phyloP scores from a whole-genome alignment of 306 rosid genomes.

The Astragalus glycyphyllos region DNA sequence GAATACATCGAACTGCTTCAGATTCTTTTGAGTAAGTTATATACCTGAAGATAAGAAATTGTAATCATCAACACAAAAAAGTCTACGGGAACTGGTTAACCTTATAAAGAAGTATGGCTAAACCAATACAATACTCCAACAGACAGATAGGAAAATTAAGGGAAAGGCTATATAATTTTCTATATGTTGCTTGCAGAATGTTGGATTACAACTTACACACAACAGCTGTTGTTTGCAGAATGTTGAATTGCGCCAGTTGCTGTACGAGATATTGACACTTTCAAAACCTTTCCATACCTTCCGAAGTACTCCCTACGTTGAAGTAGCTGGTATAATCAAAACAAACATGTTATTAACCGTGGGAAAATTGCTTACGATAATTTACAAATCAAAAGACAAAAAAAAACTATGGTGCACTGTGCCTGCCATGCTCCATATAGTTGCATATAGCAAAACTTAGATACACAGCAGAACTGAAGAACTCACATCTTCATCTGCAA shows the following conservation, averaged over 20 bases:
- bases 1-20: slow-evolving; percentile 63
- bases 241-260: slow-evolving; percentile 58
- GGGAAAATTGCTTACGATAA: slow-evolving; percentile 9
- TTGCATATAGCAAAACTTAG: slow-evolving; percentile 40
- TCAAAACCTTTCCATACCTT: slow-evolving; percentile 61
- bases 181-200: slow-evolving; percentile 53
- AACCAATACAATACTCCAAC: slow-evolving; percentile 21
- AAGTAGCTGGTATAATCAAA: slow-evolving; percentile 54
- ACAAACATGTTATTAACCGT: slow-evolving; percentile 25
- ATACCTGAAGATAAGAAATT: slow-evolving; percentile 49
- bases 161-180: neutral
- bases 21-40: slow-evolving; percentile 59
- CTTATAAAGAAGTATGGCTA: slow-evolving; percentile 19
- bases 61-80: slow-evolving; percentile 24
- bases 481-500: slow-evolving; percentile 64
- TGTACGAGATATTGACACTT: slow-evolving; percentile 60
- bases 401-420: neutral
- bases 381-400: slow-evolving; percentile 19
- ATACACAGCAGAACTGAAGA: slow-evolving; percentile 22
- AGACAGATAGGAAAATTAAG: neutral
- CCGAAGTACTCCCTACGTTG: slow-evolving; percentile 61
- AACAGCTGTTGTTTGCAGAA: slow-evolving; percentile 59
- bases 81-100: slow-evolving; percentile 26
- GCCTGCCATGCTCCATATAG: slow-evolving; percentile 27
- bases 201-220: slow-evolving; percentile 61